phyloP scores from a whole-genome alignment of 306 rosid species.

The Rubus idaeus region DNA sequence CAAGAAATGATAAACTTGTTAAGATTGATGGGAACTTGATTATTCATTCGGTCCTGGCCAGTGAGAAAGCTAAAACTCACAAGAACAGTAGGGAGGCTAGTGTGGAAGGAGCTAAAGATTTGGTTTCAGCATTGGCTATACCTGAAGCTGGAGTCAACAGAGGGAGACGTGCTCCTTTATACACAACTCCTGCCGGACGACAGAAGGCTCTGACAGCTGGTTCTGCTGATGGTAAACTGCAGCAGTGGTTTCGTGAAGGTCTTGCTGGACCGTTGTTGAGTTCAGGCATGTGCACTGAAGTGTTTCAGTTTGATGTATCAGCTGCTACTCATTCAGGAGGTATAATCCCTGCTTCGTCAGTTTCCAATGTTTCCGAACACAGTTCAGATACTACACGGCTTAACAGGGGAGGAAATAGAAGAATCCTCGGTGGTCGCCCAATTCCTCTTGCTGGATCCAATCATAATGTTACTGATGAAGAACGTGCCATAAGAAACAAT shows the following conservation, averaged over 20 bases:
- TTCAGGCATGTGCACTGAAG: conserved; percentile 97
- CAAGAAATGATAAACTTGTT: conserved; percentile 88
- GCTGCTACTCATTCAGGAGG: conserved; percentile 68
- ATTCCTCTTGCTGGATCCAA: conserved; percentile 49
- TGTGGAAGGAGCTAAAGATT: conserved; percentile 54
- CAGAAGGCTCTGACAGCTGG: conserved; percentile 70
- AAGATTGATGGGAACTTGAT: conserved; percentile 96
- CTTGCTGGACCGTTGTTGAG: conserved; percentile 95
- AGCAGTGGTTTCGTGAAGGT: conserved; percentile 99
- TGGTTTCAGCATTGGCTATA: conserved; percentile 70
- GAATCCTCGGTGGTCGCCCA: conserved; percentile 67
- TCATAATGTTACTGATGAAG: conserved; percentile 60
- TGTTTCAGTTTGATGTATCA: conserved; percentile 86
- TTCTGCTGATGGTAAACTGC: conserved; percentile 74
- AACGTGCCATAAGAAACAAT: conserved; percentile 35
- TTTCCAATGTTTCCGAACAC: conserved; percentile 46
- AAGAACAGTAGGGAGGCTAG: conserved; percentile 55
- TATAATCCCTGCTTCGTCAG: conserved; percentile 78
- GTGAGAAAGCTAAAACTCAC: conserved; percentile 78
- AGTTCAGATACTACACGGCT: conserved; percentile 41
- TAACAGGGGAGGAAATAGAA: conserved; percentile 63
- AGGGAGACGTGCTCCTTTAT: conserved; percentile 57
- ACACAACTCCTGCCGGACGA: conserved; percentile 48
- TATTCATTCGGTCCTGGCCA: conserved; percentile 88
- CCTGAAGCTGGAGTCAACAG: conserved; percentile 61